Conservation (phyloP, 129 eudicot species). For the Centella asiatica region DNA sequence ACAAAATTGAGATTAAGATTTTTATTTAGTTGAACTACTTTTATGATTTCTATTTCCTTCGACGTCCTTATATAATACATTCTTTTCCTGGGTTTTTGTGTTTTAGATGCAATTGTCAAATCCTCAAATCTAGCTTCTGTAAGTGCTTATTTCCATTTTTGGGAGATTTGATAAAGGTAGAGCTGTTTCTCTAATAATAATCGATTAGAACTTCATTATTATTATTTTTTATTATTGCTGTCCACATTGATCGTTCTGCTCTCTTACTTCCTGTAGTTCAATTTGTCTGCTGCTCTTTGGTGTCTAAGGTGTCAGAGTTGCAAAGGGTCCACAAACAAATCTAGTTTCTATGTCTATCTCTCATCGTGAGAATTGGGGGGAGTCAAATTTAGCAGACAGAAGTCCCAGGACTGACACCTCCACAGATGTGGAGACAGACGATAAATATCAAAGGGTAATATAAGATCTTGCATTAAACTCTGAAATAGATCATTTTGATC, state of each 20-base stretch:
- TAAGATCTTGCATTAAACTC: background rate
- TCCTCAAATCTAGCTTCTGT: constrained; percentile 33
- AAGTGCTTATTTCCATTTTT: constrained; percentile 49
- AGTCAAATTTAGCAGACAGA: constrained; percentile 63
- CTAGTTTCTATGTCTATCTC: constrained; percentile 35
- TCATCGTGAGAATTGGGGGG: constrained; percentile 73
- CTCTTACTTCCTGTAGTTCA: constrained; percentile 11
- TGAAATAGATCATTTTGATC: background rate
- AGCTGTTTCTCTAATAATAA: constrained; percentile 1
- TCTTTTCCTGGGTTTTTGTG: constrained; percentile 8
- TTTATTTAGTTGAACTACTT: background rate
- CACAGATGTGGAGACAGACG: constrained; percentile 74
- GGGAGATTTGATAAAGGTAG: constrained; percentile 68
- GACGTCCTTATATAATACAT: no score
- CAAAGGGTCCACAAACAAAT: constrained; percentile 38
- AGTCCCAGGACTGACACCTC: constrained; percentile 88
- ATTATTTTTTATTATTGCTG: background rate
- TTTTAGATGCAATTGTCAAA: constrained; percentile 35
- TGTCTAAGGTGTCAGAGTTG: constrained; percentile 41
- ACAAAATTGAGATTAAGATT: constrained; percentile 1
- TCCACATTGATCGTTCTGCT: constrained; percentile 6
- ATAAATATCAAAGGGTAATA: constrained; percentile 62
- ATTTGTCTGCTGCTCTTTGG: constrained; percentile 12
- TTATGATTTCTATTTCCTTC: background rate
- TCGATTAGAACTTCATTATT: background rate